phyloP scores from a whole-genome alignment of 2,329 filamentous ascomycete genomes.

The Monosporascus sp. region DNA sequence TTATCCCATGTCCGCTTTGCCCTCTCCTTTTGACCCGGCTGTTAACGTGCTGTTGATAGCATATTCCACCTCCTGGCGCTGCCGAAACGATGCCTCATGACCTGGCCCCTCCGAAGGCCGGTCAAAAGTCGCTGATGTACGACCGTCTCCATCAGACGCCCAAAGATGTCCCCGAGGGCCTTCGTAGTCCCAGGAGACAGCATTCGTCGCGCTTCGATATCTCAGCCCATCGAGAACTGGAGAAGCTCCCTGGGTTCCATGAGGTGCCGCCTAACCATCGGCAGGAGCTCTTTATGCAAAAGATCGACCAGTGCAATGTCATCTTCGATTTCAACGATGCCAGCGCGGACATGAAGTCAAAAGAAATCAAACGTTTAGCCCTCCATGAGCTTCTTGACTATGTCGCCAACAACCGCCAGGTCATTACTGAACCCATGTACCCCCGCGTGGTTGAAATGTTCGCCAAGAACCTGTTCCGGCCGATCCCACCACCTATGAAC shows the following conservation, averaged over 20 bases:
- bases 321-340: slow-evolving; percentile 99
- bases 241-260: slow-evolving; percentile 96
- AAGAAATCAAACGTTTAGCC: slow-evolving; percentile 96
- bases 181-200: slow-evolving; percentile 91
- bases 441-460: slow-evolving; percentile 99
- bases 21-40: slow-evolving; percentile 3
- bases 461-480: slow-evolving; percentile 94
- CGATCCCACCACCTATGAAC: slow-evolving; percentile 94
- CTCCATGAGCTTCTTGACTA: slow-evolving; percentile 96
- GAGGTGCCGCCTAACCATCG: slow-evolving; percentile 92
- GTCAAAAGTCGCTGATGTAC: slow-evolving; percentile 82
- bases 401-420: slow-evolving; percentile 95
- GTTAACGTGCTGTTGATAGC: slow-evolving; percentile 45
- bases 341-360: slow-evolving; percentile 97
- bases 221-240: slow-evolving; percentile 90
- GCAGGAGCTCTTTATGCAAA: slow-evolving; percentile 96
- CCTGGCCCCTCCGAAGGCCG: slow-evolving; percentile 86
- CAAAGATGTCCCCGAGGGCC: slow-evolving; percentile 92
- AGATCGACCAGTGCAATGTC: slow-evolving; percentile 99
- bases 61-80: slow-evolving; percentile 85
- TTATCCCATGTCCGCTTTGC: slow-evolving; percentile 1
- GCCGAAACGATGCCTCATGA: slow-evolving; percentile 98
- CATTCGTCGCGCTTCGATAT: slow-evolving; percentile 98
- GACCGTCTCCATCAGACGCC: slow-evolving; percentile 88
- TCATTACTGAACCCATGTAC: slow-evolving; percentile 99